Evolutionary conservation across 2,329 filamentous ascomycete species (phyloP), one percentile per base, ranked within the genome.

Genomic region (Monosporascus sp.): DNA sequence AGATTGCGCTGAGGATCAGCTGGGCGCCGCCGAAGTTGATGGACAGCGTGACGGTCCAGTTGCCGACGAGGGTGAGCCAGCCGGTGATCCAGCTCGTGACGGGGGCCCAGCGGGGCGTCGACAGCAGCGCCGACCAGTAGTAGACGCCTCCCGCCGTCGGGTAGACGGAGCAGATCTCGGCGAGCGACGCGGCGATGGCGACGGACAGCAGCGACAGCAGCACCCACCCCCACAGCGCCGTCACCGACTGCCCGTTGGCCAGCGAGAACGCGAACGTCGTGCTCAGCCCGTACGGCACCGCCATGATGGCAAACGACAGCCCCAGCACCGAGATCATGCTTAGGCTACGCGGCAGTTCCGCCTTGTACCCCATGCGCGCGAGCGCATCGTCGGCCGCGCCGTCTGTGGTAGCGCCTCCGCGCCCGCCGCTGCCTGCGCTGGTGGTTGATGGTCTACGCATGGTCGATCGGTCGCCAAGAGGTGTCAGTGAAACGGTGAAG

Each of bases 1-100:
- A 78, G 56, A 89, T 87, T 2, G 85, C 84, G 48, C 78, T 82
- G 20, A 89, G 73, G 52, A 87, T 83, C 24, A 87, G 65, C 63
- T 88, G 83, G 0, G 78, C 86, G 2, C 85, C 85, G 0, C 79
- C 81, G 63, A 90, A 90, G 65, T 87, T 88, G 69, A 90, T 89
- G 39, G 76, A 80, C 18, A 83, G 69, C 0, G 75, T 76, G 18
- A 77, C 74, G 25, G 85, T 89, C 85, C 85, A 89, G 66, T 89
- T 89, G 0, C 87, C 87, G 2, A 89, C 84, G 0, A 89, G 73
- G 0, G 84, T 88, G 51, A 88, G 66, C 85, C 87, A 89, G 15
- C 86, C 86, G 5, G 85, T 86, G 27, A 88, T 81, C 75, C 85
- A 89, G 9, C 78, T 83, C 47, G 85, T 82, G 50, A 88, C 76